Evolutionary conservation across 2,329 filamentous ascomycete genomes (phyloP).

Genomic region (Colletotrichum musicola): DNA sequence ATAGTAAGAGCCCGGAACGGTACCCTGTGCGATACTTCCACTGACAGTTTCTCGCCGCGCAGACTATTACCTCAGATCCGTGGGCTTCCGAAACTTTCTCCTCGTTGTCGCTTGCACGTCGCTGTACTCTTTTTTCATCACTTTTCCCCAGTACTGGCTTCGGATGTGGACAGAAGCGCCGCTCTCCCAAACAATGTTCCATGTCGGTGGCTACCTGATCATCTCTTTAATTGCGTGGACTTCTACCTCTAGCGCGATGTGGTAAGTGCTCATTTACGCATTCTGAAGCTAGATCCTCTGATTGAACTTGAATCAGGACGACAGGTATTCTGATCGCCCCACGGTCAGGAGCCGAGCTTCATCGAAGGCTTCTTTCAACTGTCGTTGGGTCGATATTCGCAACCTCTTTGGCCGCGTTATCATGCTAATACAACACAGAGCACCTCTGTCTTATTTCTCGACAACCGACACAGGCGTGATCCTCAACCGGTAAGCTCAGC

Average conservation of each 20-base stretch:
- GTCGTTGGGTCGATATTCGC: constrained; percentile 6
- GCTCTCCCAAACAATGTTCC: constrained; percentile 9
- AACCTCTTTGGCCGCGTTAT: no score
- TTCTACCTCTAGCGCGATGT: constrained; percentile 19
- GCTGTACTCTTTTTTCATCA: constrained; percentile 18
- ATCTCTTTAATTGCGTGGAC: constrained; percentile 15
- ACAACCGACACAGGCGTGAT: constrained; percentile 40
- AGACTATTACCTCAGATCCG: constrained; percentile 24
- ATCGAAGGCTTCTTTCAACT: constrained; percentile 21
- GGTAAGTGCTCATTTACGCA: background rate
- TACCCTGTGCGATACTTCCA: background rate
- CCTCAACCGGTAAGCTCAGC: constrained; percentile 33
- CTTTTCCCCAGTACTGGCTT: constrained; percentile 33
- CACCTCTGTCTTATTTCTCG: constrained; percentile 41
- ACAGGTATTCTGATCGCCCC: constrained; percentile 21
- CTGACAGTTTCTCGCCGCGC: background rate
- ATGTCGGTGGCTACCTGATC: constrained; percentile 12
- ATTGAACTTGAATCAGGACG: background rate
- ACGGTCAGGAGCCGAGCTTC: constrained; percentile 4
- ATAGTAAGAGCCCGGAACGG: constrained; percentile 2
- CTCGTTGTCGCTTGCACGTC: constrained; percentile 26
- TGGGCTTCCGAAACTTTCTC: constrained; percentile 4
- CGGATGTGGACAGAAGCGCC: constrained; percentile 34
- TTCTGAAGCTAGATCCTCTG: rapidly evolving
- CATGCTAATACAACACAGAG: background rate